These are phyloP conservation scores for Boletus barrowsii DNA, from an alignment of 768 basidiomycete species.

Conservation along the genomic window DNA sequence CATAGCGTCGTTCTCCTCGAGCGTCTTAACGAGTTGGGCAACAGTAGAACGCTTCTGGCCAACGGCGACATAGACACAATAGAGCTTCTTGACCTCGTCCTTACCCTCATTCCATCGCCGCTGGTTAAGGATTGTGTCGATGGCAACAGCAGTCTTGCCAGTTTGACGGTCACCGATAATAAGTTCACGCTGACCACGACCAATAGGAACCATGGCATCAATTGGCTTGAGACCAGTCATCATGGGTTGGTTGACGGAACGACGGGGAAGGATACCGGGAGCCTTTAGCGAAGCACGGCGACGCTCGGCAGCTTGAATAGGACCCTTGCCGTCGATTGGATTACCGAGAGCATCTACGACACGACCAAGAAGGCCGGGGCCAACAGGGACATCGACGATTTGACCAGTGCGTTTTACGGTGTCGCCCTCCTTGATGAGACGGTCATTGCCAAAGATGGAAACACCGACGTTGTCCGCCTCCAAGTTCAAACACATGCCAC, in stretches of 20 bases:
- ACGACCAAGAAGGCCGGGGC: conserved; percentile 94
- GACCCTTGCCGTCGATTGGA: conserved; percentile 99
- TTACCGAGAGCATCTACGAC: conserved; percentile 99
- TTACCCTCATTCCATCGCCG: conserved; percentile 99
- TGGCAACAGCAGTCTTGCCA: conserved; percentile 98
- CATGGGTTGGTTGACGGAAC: conserved; percentile 99
- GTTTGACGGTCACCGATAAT: conserved; percentile 99
- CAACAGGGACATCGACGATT: conserved; percentile 99
- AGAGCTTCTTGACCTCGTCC: conserved; percentile 96
- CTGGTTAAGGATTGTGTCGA: conserved; percentile 99
- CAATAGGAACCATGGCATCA: conserved; percentile 99
- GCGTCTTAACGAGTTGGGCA: conserved; percentile 98
- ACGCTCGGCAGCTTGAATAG: conserved; percentile 89
- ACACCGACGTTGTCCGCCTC: conserved; percentile 99
- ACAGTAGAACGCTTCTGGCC: conserved; percentile 99
- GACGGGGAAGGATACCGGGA: conserved; percentile 97
- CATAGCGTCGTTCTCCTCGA: conserved; percentile 99
- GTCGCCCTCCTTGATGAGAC: conserved; percentile 99
- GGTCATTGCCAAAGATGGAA: conserved; percentile 97
- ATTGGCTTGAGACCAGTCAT: conserved; percentile 99
- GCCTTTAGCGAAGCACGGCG: conserved; percentile 98
- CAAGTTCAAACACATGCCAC: conserved; percentile 99
- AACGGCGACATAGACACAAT: conserved; percentile 99
- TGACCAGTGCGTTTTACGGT: conserved; percentile 99
- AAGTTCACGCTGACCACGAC: conserved; percentile 99